Evolutionary conservation across 108 stramenopile genomes (phyloP), one percentile per base, ranked within the genome.

Genomic region (Nannochloropsis salina): DNA sequence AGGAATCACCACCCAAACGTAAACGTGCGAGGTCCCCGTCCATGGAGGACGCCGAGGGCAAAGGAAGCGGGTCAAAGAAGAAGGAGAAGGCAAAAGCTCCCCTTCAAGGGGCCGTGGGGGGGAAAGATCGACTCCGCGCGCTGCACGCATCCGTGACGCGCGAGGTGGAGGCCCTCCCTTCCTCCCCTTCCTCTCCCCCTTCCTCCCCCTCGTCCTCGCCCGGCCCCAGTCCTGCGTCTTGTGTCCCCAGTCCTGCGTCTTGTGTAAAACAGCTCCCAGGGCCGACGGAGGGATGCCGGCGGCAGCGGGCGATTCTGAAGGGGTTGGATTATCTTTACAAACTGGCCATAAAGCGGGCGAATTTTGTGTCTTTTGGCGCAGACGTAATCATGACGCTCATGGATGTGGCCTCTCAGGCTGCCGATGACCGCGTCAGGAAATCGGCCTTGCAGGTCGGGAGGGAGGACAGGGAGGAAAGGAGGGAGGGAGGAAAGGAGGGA

Each of bases 121-220:
- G 31, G 31, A 31, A 31, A 31, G 31, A 31, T 31, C 31, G 31
- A 31, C 31, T 31, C 31, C 31, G 31, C 31, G 31, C 31, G 31
- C 31, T 31, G 31, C 31, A 31, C 31, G 31, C 31, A 1, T 0
- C 31, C 31, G 31, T 31, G 31, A 31, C 31, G 31, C 31, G 31
- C 31, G 31, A 31, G 31, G 31, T 31, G 31, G 31, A 31, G 31
- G 3, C 61, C n/a, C 5, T n/a, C 61, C n/a, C 2, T n/a, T n/a
- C 61, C 61, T 74, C 61, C 61, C n/a, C 61, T n/a, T 74, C 61
- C 61, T 6, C 6, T 2, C 3, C 61, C 61, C n/a, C 61, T n/a
- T 74, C 61, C 61, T 74, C n/a, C 61, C 20, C n/a, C n/a, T 74
- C 61, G 3, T 74, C 61, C 61, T 74, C 61, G 61, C n/a, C 61